Conservation (phyloP, 2,329 filamentous ascomycete species). For the Verticillium alfalfae region DNA sequence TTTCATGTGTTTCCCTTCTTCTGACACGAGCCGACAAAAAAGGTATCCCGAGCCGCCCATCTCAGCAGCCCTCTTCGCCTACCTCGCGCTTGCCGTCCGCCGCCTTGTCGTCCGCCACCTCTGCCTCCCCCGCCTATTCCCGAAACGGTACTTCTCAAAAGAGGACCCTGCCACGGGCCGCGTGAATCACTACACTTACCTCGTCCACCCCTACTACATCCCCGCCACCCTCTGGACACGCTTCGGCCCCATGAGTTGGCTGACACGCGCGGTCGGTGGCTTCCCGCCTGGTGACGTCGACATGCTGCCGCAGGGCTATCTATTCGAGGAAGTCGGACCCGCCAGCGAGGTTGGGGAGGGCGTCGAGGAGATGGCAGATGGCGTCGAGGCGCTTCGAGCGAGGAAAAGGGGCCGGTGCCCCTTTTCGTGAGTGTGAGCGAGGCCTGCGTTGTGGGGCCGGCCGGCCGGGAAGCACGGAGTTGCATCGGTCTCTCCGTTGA, state of each 20-base stretch:
- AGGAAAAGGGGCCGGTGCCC: conserved; percentile 5
- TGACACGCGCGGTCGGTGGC: conserved; percentile 36
- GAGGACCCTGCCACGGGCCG: conserved; percentile 49
- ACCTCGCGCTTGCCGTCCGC: conserved; percentile 43
- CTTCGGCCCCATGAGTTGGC: conserved; percentile 53
- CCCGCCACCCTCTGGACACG: conserved; percentile 54
- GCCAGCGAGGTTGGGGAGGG: conserved; percentile 46
- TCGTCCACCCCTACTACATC: conserved; percentile 62
- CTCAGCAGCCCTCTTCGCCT: conserved; percentile 21
- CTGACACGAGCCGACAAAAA: conserved; percentile 2
- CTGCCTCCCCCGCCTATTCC: conserved; percentile 48
- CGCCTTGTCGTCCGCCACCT: conserved; percentile 53
- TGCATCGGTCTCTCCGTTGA: no score
- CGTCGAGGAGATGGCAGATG: conserved; percentile 34
- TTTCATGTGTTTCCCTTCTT: background rate
- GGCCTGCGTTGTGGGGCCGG: no score
- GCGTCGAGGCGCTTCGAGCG: conserved; percentile 6
- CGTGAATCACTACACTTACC: conserved; percentile 43
- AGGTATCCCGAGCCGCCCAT: conserved; percentile 39
- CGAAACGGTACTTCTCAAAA: conserved; percentile 32
- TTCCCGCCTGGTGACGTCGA: conserved; percentile 37
- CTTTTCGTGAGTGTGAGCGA: conserved; percentile 3
- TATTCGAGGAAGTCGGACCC: conserved; percentile 59
- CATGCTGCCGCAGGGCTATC: conserved; percentile 42
- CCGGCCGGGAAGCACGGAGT: no score